Conservation (phyloP, 2,329 filamentous ascomycete genomes). For the Rutstroemia sp. region DNA sequence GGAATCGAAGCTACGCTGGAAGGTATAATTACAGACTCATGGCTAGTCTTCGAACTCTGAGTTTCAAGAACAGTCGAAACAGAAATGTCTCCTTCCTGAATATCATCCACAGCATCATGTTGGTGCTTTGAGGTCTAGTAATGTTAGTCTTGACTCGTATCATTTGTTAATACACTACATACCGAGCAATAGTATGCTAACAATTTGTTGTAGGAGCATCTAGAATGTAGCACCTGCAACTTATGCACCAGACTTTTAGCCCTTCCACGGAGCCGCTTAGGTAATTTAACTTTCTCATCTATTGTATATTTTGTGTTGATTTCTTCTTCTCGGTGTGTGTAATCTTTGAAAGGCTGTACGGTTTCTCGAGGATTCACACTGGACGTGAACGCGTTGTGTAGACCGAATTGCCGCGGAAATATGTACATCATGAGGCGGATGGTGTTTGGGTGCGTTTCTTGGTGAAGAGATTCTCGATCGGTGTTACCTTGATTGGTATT, state of each 20-base stretch:
- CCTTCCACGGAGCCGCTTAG: conserved; percentile 62
- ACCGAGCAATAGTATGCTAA: conserved; percentile 73
- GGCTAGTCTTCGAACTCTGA: conserved; percentile 12
- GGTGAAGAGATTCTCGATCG: neutral
- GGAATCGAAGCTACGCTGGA: conserved; percentile 28
- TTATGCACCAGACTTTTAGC: conserved; percentile 52
- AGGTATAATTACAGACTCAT: conserved; percentile 3
- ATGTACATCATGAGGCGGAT: conserved; percentile 81
- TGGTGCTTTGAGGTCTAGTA: conserved; percentile 9
- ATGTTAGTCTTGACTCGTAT: conserved; percentile 5
- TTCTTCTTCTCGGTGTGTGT: conserved; percentile 78
- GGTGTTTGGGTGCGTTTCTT: conserved; percentile 44
- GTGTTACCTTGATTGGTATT: conserved; percentile 3
- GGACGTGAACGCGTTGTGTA: conserved; percentile 89
- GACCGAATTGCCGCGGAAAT: conserved; percentile 81
- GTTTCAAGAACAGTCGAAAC: conserved; percentile 20
- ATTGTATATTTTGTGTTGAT: conserved; percentile 40
- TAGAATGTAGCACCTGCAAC: conserved; percentile 62
- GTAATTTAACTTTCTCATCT: conserved; percentile 35
- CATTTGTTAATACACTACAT: conserved; percentile 13
- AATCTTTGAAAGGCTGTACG: conserved; percentile 71
- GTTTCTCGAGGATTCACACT: conserved; percentile 57
- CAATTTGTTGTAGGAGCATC: conserved; percentile 74
- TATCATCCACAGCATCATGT: neutral
- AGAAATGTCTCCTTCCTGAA: conserved; percentile 15